Base-by-base conservation (phyloP, 371 early-diverging fungal genomes). In the Syncephalastrum sp. region DNA sequence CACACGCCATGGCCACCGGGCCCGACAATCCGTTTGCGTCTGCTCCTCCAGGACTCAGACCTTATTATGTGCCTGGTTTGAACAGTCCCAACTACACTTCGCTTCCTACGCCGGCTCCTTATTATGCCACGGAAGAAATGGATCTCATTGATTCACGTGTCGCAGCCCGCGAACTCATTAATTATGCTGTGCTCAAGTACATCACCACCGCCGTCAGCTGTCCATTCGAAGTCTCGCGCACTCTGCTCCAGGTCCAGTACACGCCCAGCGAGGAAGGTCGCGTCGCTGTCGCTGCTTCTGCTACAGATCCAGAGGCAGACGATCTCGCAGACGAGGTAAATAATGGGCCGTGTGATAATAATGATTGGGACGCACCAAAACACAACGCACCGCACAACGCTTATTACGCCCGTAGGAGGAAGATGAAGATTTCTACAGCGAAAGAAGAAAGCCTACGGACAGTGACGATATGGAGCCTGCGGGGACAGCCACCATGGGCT, bases 191-290 rank as follows among this genome's bases (percentile, higher is more conserved):
- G 4, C 57, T 88, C 15, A 84, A 90, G 63, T 90, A 74, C 55
- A 56, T 90, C 10, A 82, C 88, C 0, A 74, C 84, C 0, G 86
- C 89, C 49, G 48, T 89, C 6, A 75, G 85, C 13, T 80, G 83
- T 13, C 95, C 94, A 0, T 89, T 91, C 58, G 90, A 86, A 59
- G 84, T 86, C 3, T 83, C 85, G 3, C 86, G 85, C 51, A 93
- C 91, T 7, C 66, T 95, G 19, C 64, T 91, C 46, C 92, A 92
- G 70, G 88, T 91, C n/a, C 93, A 92, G 71, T 88, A 89, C 57
- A 54, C 86, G 59, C 91, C 92, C 49, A 81, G 74, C 55, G 78
- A 79, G 65, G 70, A 69, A 47, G 65, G 60, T 14, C 67, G 81
- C 46, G 54, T 75, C 5, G 43, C 64, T 27, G 64, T 71, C 42